Base-by-base conservation (phyloP, 83 land plant species). In the Picea abies region DNA sequence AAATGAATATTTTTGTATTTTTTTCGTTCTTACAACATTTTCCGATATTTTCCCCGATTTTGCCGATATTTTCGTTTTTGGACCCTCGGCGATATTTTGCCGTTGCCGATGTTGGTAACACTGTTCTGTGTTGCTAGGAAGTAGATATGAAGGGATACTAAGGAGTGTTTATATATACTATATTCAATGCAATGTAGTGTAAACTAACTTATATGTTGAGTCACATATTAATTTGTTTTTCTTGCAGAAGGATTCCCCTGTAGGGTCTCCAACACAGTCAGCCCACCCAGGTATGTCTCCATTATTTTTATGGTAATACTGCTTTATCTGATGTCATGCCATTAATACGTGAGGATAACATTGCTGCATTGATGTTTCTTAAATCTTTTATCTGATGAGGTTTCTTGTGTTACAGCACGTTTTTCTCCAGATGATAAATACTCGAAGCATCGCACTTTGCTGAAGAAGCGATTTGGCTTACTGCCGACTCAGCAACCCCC, bases 401-500 rank as follows among this genome's bases (percentile, higher is more conserved):
- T 76, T 70, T 56, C 52, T 80, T 87, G 61, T 67, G 29, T 67
- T 88, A 81, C 96, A 96, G 98, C 98, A 56, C 92, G 98, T 1
- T 96, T 94, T 83, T 96, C 98, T 26, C 98, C 97, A 9, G 98
- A 96, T 89, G 98, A 96, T 88, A 94, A 93, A 76, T 96, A 88
- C 58, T 91, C 98, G 0, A 91, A 95, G 87, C 94, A 96, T 76
- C 89, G 98, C 66, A 83, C 91, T 63, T 85, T 90, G 76, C 82
- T 95, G 84, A 96, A 96, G 94, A 96, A 93, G 85, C 90, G 98
- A 12, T 96, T 96, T 82, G 94, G 94, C 5, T 70, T 96, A 87
- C 87, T 96, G 67, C 97, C 97, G 0, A 96, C 94, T 5, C 98
- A 96, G 81, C 78, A 87, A 25, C 88, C 97, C 26, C 91, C 94